Conservation (phyloP, 2,329 filamentous ascomycete genomes). For the Aspergillus fijiensis region DNA sequence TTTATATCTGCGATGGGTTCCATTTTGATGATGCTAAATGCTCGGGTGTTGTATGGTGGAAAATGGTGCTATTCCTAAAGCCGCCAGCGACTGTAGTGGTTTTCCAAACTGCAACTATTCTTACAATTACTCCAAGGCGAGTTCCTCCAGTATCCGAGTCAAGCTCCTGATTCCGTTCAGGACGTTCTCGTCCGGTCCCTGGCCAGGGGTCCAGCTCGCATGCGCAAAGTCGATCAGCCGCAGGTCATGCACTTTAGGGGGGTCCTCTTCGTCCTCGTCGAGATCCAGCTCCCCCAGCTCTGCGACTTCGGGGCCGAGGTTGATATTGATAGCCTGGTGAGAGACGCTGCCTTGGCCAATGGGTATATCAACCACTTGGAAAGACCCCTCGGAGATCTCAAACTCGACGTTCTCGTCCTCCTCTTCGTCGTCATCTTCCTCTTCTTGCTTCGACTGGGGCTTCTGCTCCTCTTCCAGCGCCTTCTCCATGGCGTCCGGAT, state of each 20-base stretch:
- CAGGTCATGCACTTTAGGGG: conserved; percentile 70
- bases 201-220: conserved; percentile 75
- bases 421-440: conserved; percentile 28
- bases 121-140: conserved; percentile 44
- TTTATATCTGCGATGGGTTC: background rate
- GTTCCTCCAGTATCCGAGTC: conserved; percentile 66
- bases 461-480: conserved; percentile 48
- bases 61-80: conserved; percentile 8
- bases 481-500: conserved; percentile 54
- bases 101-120: conserved; percentile 7
- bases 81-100: conserved; percentile 28
- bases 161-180: conserved; percentile 73
- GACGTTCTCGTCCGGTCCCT: conserved; percentile 82
- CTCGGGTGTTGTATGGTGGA: background rate
- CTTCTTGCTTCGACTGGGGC: conserved; percentile 26
- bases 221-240: conserved; percentile 98
- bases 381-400: conserved; percentile 26
- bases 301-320: conserved; percentile 36
- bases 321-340: conserved; percentile 36
- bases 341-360: conserved; percentile 29
- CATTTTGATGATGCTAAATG: background rate
- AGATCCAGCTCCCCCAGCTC: conserved; percentile 45
- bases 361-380: conserved; percentile 34
- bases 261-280: conserved; percentile 55
- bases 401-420: conserved; percentile 32